Percentiles rank a stretch among this genome's conserved stretches.
These are phyloP conservation scores for Liriodendron chinense DNA, from an alignment of 164 flowering plant species.

Conservation along the genomic window DNA sequence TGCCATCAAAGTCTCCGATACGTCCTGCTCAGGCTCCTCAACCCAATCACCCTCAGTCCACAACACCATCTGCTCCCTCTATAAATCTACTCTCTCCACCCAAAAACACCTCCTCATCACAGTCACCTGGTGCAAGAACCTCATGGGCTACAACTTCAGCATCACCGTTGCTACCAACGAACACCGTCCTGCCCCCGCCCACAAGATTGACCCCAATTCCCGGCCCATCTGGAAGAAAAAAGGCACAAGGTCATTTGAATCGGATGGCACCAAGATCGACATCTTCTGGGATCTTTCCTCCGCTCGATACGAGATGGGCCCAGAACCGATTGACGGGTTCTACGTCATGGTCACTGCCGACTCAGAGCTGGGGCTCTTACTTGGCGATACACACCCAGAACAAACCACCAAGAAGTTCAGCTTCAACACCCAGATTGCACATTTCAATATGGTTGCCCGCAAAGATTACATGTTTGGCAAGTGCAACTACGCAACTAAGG, in stretches of 20 bases:
- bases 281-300: constrained; percentile 68
- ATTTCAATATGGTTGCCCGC: constrained; percentile 44
- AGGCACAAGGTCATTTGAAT: constrained; percentile 48
- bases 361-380: constrained; percentile 45
- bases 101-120: constrained; percentile 43
- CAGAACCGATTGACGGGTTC: constrained; percentile 69
- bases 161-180: constrained; percentile 42
- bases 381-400: constrained; percentile 62
- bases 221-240: constrained; percentile 57
- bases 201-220: constrained; percentile 52
- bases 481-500: constrained; percentile 59
- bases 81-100: constrained; percentile 49
- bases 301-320: constrained; percentile 58
- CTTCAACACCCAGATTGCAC: constrained; percentile 21
- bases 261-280: constrained; percentile 38
- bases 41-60: constrained; percentile 46
- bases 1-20: constrained; percentile 59
- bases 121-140: constrained; percentile 65
- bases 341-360: constrained; percentile 51
- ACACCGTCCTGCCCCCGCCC: constrained; percentile 17
- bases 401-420: constrained; percentile 36
- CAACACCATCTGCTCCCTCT: constrained; percentile 46
- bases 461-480: constrained; percentile 69
- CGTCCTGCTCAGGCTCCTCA: constrained; percentile 52
- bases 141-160: constrained; percentile 44